These are phyloP conservation scores for Mayamaea pseudoterrestris DNA, from an alignment of 108 stramenopile genomes.

Conservation along the genomic window DNA sequence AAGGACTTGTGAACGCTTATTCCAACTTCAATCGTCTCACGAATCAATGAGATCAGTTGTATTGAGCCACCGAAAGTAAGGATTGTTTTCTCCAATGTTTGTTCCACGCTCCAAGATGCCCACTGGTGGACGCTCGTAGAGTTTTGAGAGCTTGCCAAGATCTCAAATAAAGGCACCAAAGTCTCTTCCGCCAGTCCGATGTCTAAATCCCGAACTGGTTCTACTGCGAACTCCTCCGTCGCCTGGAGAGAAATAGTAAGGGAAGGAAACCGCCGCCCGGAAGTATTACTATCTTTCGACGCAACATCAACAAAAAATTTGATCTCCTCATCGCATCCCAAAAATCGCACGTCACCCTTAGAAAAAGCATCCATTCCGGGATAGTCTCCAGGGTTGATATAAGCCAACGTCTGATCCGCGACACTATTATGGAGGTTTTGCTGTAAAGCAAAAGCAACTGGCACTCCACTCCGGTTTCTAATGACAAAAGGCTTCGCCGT, in stretches of 20 bases:
- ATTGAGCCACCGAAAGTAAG: constrained; percentile 52
- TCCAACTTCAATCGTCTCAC: constrained; percentile 37
- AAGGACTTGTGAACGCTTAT: constrained; percentile 1
- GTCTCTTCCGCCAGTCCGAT: constrained; percentile 38
- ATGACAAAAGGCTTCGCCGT: constrained; percentile 56
- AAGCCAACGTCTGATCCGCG: not conserved
- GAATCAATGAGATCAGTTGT: constrained; percentile 21
- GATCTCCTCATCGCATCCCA: constrained; percentile 36
- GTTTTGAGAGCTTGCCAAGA: not conserved
- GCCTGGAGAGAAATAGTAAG: constrained; percentile 37
- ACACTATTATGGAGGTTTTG: not conserved
- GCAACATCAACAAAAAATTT: constrained; percentile 38
- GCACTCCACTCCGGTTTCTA: constrained; percentile 43
- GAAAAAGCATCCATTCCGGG: too few relatives aligned
- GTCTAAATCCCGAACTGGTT: constrained; percentile 29
- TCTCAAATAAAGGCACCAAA: constrained; percentile 7
- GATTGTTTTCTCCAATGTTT: constrained; percentile 50
- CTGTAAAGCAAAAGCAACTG: constrained; percentile 33
- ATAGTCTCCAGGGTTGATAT: too few relatives aligned
- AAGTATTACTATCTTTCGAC: constrained; percentile 13
- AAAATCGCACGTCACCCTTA: too few relatives aligned
- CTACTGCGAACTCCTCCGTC: constrained; percentile 19
- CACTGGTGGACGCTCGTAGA: not conserved
- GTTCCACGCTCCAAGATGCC: constrained; percentile 5
- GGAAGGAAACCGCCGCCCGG: constrained; percentile 41